Conservation (phyloP, 768 basidiomycete species). For the Rhizopogon vinicolor region DNA sequence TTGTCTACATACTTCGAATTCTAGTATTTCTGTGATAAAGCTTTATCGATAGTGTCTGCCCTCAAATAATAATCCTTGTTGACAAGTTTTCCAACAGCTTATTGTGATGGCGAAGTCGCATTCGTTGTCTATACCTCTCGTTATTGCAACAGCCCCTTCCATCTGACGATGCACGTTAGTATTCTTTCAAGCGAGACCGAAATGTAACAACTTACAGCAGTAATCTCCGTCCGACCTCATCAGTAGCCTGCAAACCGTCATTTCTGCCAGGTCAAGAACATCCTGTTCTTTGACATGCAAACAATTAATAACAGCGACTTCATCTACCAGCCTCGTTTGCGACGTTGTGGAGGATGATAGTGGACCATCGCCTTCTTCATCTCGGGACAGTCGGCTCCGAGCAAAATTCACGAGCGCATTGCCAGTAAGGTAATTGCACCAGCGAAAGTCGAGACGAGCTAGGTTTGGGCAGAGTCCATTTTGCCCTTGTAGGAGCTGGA, state of each 20-base stretch:
- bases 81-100: slow-evolving; percentile 10
- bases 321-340: slow-evolving; percentile 29
- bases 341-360: not conserved
- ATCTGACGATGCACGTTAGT: slow-evolving; percentile 25
- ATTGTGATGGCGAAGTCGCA: slow-evolving; percentile 34
- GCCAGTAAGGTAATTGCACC: slow-evolving; percentile 54
- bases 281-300: slow-evolving; percentile 51
- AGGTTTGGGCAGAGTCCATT: slow-evolving; percentile 43
- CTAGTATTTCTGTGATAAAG: slow-evolving; percentile 15
- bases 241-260: slow-evolving; percentile 44
- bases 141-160: slow-evolving; percentile 50
- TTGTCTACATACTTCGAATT: slow-evolving; percentile 15
- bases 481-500: slow-evolving; percentile 34
- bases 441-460: slow-evolving; percentile 47
- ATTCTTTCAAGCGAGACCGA: not conserved
- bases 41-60: no score
- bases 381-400: slow-evolving; percentile 27
- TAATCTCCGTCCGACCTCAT: slow-evolving; percentile 39
- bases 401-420: slow-evolving; percentile 47
- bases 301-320: slow-evolving; percentile 53
- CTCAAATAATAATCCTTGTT: slow-evolving; percentile 14
- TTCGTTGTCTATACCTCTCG: slow-evolving; percentile 47
- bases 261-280: slow-evolving; percentile 43
- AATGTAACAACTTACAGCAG: slow-evolving; percentile 41
- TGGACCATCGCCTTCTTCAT: not conserved